Conservation (phyloP, 148 eudicot species). For the Beta vulgaris region DNA sequence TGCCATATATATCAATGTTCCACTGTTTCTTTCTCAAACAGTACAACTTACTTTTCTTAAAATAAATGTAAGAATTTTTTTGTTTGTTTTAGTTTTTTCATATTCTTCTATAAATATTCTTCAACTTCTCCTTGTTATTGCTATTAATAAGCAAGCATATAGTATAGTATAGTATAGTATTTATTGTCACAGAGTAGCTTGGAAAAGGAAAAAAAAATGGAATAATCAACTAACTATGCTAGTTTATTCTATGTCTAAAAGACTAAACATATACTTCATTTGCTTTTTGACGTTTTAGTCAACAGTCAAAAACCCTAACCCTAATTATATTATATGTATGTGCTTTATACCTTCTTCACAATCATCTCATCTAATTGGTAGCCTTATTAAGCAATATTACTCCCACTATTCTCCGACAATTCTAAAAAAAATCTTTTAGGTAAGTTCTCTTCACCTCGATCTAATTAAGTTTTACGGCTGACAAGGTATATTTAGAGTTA, state of each 20-base stretch:
- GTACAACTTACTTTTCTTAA: background rate
- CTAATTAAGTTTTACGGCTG: too few relatives aligned
- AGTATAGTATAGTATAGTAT: too few relatives aligned
- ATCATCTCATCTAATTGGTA: background rate
- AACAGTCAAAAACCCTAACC: slow-evolving; percentile 21
- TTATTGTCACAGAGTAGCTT: background rate
- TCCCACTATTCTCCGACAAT: too few relatives aligned
- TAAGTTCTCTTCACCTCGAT: too few relatives aligned
- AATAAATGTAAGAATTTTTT: too few relatives aligned
- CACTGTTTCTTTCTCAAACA: slow-evolving; percentile 19
- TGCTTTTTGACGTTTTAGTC: slow-evolving; percentile 4
- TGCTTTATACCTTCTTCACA: background rate
- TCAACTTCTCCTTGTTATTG: background rate
- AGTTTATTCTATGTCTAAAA: background rate
- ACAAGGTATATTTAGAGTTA: too few relatives aligned
- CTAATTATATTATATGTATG: slow-evolving; percentile 7
- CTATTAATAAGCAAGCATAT: slow-evolving; percentile 5
- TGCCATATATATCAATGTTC: background rate
- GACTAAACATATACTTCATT: background rate
- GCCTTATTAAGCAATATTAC: too few relatives aligned
- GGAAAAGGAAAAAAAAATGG: background rate
- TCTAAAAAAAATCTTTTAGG: too few relatives aligned
- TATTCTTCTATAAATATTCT: background rate
- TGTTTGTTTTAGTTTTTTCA: background rate
- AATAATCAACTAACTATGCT: slow-evolving; percentile 11